Evolutionary conservation across 148 eudicot genomes (phyloP).

Genomic region (Spergularia marina): DNA sequence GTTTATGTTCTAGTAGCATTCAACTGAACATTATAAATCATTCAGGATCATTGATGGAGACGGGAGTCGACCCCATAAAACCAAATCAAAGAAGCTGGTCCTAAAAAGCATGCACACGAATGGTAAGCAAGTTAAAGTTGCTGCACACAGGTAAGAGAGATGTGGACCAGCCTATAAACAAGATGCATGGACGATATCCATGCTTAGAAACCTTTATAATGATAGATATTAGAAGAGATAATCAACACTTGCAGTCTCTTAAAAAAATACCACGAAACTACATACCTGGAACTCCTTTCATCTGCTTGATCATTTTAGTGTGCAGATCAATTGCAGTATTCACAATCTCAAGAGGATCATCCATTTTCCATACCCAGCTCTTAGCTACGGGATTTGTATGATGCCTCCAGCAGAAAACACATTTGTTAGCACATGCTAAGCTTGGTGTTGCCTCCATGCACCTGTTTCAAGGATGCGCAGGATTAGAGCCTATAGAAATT

Average conservation of each 20-base stretch:
- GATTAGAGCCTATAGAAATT: neutral
- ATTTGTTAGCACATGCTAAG: conserved; percentile 96
- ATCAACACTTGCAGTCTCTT: neutral
- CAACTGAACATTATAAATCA: neutral
- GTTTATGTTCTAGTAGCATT: neutral
- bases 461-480: conserved; percentile 36
- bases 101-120: neutral
- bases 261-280: neutral
- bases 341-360: conserved; percentile 84
- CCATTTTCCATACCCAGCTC: conserved; percentile 99
- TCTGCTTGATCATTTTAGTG: conserved; percentile 94
- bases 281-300: conserved; percentile 98
- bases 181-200: neutral
- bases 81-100: neutral
- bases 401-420: conserved; percentile 99
- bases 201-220: neutral
- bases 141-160: neutral
- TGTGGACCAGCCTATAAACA: neutral
- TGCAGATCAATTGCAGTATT: conserved; percentile 83
- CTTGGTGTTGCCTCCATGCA: conserved; percentile 99
- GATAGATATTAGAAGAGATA: neutral
- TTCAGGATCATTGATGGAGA: neutral
- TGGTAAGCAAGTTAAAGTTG: neutral
- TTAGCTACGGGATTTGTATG: conserved; percentile 97
- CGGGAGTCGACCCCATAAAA: neutral